These are phyloP conservation scores for Garcia nutans DNA, from an alignment of 345 rosid genomes.

Conservation along the genomic window DNA sequence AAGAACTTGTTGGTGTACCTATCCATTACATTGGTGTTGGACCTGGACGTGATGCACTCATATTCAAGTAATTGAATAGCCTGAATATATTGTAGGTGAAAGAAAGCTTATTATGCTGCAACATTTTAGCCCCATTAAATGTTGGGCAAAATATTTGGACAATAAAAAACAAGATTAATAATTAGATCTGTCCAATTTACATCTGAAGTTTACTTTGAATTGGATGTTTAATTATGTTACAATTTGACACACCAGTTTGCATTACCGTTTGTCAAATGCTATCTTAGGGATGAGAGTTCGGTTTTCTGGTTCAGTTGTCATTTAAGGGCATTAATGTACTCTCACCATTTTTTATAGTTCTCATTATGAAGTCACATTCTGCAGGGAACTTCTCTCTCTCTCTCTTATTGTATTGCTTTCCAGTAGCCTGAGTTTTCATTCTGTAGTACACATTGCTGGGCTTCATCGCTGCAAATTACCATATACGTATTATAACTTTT, in stretches of 20 bases:
- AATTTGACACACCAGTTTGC: background rate
- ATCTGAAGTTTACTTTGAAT: background rate
- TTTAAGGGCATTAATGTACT: background rate
- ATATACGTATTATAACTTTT: too few species aligned
- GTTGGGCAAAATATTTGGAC: background rate
- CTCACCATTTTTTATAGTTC: background rate
- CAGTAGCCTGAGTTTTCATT: too few species aligned
- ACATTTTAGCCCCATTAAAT: background rate
- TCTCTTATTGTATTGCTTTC: too few species aligned
- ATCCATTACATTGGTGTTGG: conserved; percentile 88
- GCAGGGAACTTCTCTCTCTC: too few species aligned
- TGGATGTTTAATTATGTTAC: background rate
- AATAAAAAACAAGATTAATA: background rate
- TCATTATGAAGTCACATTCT: background rate
- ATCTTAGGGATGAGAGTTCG: background rate
- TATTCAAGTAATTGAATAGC: conserved; percentile 47
- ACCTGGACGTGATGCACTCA: conserved; percentile 92
- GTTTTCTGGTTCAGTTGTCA: background rate
- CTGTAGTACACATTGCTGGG: too few species aligned
- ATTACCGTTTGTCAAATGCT: background rate
- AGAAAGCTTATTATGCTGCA: background rate
- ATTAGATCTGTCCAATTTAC: background rate
- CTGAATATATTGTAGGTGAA: background rate
- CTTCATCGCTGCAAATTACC: too few species aligned
- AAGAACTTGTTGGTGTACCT: conserved; percentile 81